Base-by-base conservation (phyloP, 352 stramenopile species). In the Pythium vanterpoolii region DNA sequence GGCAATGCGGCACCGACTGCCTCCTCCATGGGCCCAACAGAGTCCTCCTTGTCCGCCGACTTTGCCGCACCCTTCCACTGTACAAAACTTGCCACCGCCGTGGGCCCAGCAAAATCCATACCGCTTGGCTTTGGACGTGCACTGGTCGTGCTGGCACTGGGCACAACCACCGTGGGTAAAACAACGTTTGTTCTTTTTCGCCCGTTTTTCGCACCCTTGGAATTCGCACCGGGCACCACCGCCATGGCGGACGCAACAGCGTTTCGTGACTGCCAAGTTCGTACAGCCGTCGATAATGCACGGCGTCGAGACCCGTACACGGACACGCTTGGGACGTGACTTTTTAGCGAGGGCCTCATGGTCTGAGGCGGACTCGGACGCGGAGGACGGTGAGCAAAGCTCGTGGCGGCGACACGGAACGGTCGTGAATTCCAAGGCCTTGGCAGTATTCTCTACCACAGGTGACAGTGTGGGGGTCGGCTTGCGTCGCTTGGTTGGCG, bases 1-100 rank as follows among this genome's bases (percentile, higher is more conserved):
- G 4, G 71, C 60, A 7, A 84, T 69, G 8, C 66, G 79, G 57
- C 72, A 83, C 16, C 69, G 66, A 16, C 62, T 74, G 8, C 74
- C 71, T 26, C 70, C 73, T 34, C 69, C 73, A 36, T 82, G 73
- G 49, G 53, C 53, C 53, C 53, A 60, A 42, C 53, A 60, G 53
- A 51, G 39, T 3, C 53, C 53, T 5, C 54, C 54, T 3, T 49
- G 54, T 18, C 42, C 23, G 33, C 60, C 34, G 46, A 65, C 42
- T 33, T 61, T 61, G 42, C 38, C 31, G 28, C 54, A 61, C 1
- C 43, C 54, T 8, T 45, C 54, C 5, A 33, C 42, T 2, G 26
- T 46, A 44, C 54, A 61, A 6, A 21, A 18, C 40, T 42, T 49
- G 21, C 60, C 54, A 16, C 55, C 55, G 31, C 55, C 55, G n/a